Evolutionary conservation across 2,329 filamentous ascomycete genomes (phyloP).

Genomic region (Trichoderma simmonsii): DNA sequence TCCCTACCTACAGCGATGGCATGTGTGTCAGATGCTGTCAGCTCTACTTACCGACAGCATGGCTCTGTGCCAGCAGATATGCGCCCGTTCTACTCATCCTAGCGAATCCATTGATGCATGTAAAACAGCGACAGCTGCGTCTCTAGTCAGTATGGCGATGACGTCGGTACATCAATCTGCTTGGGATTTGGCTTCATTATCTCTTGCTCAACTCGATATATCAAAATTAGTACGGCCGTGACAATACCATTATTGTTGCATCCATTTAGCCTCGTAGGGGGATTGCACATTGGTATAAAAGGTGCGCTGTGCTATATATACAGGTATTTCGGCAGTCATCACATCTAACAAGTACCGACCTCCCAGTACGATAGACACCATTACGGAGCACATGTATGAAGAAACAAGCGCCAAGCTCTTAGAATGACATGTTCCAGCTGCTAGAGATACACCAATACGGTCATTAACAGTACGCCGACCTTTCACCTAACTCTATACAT

Average conservation of each 20-base stretch:
- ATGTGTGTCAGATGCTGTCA: neutral
- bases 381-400: neutral
- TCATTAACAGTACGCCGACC: neutral
- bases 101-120: neutral
- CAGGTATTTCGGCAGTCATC: neutral
- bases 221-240: neutral
- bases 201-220: neutral
- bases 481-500: neutral
- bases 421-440: neutral
- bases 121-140: neutral
- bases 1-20: neutral
- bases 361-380: neutral
- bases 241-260: neutral
- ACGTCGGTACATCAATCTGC: neutral
- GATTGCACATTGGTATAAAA: neutral
- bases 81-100: neutral
- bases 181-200: neutral
- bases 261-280: neutral
- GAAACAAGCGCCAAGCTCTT: neutral
- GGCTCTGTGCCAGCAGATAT: neutral
- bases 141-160: neutral
- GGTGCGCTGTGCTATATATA: neutral
- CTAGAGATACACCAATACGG: neutral
- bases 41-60: neutral
- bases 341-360: neutral